Conservation (phyloP, 768 basidiomycete species). For the Termitomyces sp. region DNA sequence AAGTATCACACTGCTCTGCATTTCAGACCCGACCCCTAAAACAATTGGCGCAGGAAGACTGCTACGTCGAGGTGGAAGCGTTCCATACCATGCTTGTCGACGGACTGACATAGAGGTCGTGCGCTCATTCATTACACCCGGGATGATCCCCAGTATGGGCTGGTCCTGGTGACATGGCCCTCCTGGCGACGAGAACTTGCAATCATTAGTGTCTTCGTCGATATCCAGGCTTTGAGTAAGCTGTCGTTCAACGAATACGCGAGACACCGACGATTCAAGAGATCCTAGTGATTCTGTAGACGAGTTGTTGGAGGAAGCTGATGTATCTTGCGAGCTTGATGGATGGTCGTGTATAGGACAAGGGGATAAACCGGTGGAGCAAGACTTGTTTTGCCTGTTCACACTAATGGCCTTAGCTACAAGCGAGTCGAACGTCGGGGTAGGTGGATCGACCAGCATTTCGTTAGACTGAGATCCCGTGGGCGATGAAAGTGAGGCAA, state of each 20-base stretch:
- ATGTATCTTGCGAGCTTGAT: conserved; percentile 15
- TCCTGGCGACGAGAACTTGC: neutral
- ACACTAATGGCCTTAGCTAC: conserved; percentile 9
- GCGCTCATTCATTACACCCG: neutral
- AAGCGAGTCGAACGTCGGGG: conserved; percentile 16
- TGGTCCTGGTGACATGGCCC: neutral
- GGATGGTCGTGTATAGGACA: neutral
- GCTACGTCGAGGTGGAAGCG: conserved; percentile 12
- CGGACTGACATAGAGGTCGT: conserved; percentile 13
- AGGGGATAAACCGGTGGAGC: neutral
- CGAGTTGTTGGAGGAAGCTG: conserved; percentile 18
- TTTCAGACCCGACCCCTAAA: neutral
- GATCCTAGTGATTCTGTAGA: neutral
- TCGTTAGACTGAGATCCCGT: conserved; percentile 8
- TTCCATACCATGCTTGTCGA: conserved; percentile 31
- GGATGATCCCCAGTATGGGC: neutral
- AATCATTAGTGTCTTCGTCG: conserved; percentile 6
- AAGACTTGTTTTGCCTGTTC: neutral
- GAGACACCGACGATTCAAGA: conserved; percentile 21
- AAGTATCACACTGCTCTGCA: neutral
- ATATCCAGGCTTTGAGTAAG: conserved; percentile 35
- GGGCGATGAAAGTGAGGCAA: conserved; percentile 23
- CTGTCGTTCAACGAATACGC: conserved; percentile 41
- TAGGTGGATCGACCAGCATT: conserved; percentile 9
- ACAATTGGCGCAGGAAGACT: neutral